phyloP scores from a whole-genome alignment of 2,329 filamentous ascomycete genomes.

The Beauveria sp. region DNA sequence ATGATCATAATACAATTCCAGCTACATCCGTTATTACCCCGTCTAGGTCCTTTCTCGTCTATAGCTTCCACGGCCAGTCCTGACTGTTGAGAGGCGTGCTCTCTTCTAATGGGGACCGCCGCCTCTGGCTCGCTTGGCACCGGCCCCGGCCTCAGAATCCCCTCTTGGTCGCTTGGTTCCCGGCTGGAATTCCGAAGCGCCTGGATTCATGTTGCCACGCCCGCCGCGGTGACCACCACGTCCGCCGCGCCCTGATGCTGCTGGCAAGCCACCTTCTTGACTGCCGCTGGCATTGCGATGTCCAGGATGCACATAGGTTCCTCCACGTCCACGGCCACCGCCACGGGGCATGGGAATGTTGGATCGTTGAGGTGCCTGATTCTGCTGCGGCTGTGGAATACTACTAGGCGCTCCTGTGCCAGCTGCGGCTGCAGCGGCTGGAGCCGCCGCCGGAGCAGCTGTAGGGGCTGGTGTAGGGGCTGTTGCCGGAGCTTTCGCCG shows the following conservation, averaged over 20 bases:
- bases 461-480: constrained; percentile 12
- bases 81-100: not conserved
- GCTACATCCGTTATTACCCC: not conserved
- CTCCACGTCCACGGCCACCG: constrained; percentile 31
- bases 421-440: constrained; percentile 12
- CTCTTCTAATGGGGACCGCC: constrained; percentile 23
- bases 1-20: constrained; percentile 8
- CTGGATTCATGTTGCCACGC: constrained; percentile 39
- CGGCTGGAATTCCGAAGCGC: constrained; percentile 48
- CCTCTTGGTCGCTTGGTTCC: constrained; percentile 51
- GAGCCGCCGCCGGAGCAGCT: constrained; percentile 8
- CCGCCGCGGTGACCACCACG: constrained; percentile 36
- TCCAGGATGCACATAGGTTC: constrained; percentile 29
- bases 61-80: not conserved
- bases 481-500: constrained; percentile 8
- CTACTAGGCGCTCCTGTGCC: constrained; percentile 7
- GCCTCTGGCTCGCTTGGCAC: constrained; percentile 35
- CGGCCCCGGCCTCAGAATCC: constrained; percentile 37
- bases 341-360: constrained; percentile 35
- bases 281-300: constrained; percentile 28
- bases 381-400: constrained; percentile 12
- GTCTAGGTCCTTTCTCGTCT: not conserved
- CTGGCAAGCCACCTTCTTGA: constrained; percentile 26
- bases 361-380: constrained; percentile 21
- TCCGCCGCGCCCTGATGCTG: constrained; percentile 26